phyloP scores from a whole-genome alignment of 2,329 filamentous ascomycete genomes.

The Diaporthe batatas region DNA sequence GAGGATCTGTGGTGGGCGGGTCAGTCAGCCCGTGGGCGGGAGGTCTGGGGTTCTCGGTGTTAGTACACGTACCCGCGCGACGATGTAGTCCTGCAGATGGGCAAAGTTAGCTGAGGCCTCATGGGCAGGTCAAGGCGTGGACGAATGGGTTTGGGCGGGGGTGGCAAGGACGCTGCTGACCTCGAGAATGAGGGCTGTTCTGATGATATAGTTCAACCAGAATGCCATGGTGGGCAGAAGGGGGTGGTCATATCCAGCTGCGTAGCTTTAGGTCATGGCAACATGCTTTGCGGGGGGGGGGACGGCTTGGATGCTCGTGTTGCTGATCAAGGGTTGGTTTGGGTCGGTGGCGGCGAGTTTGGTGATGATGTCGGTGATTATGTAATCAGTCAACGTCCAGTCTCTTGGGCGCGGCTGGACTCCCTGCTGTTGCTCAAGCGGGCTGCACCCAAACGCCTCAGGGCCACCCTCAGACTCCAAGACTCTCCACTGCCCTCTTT shows the following conservation, averaged over 20 bases:
- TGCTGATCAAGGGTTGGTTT: too few relatives aligned
- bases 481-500: background rate
- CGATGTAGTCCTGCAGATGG: conserved; percentile 43
- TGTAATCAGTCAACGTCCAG: conserved; percentile 8
- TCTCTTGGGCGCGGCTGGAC: too few relatives aligned
- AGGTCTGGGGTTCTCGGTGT: background rate
- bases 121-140: background rate
- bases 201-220: conserved; percentile 35
- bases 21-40: conserved; percentile 32
- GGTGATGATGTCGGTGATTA: conserved; percentile 33
- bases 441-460: background rate
- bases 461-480: background rate
- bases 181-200: conserved; percentile 26
- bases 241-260: background rate
- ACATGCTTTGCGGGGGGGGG: background rate
- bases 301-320: too few relatives aligned
- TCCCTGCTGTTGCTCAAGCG: too few relatives aligned
- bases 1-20: conserved; percentile 57
- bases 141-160: too few relatives aligned
- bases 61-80: conserved; percentile 42
- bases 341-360: background rate
- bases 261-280: background rate
- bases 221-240: conserved; percentile 16
- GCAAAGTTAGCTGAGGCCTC: background rate
- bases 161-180: background rate